Evolutionary conservation across 495 filamentous ascomycete genomes (phyloP), one percentile per base, ranked within the genome.

Genomic region (Cercophora samala): DNA sequence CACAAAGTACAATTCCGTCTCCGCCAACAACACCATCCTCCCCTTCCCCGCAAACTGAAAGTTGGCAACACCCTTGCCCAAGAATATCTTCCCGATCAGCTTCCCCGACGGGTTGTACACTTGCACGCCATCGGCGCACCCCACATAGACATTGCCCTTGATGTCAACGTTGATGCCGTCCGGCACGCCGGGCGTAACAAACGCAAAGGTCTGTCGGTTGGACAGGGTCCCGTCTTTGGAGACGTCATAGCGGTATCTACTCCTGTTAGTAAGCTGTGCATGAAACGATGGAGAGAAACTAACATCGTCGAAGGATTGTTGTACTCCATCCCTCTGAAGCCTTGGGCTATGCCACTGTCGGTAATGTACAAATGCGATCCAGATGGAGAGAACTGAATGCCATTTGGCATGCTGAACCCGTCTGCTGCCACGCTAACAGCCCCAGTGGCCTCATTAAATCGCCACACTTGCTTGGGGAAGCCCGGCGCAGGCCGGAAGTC

Each of bases 151-250:
- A 66, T 88, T 87, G 0, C 86, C 86, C 11, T 82, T 76, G 32
- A 79, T 77, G 72, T 90, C 87, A 67, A 78, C 79, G 69, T 89
- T 87, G 58, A 90, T 78, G 15, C 80, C 87, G 68, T 90, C 87
- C 4, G 88, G 85, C 4, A 85, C 78, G 1, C 86, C 85, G 0
- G 70, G 70, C 22, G 81, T 80, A 21, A 82, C 78, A 68, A 85
- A 86, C 0, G 88, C 87, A 71, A 90, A 90, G 0, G 87, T 73
- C 37, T 86, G 76, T 46, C 81, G 77, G 67, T 78, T 77, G 11
- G 73, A 72, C 15, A 78, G 78, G 0, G 79, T 81, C 42, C 79
- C 80, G 58, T 82, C 80, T 17, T 74, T 58, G 5, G 63, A 26
- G 18, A 83, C 81, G 18, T 77, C 73, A 64, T 67, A 83, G 1